Percentiles rank a stretch among this genome's conserved stretches.
These are phyloP conservation scores for Jatropha curcas DNA, from an alignment of 345 rosid species.

Conservation along the genomic window DNA sequence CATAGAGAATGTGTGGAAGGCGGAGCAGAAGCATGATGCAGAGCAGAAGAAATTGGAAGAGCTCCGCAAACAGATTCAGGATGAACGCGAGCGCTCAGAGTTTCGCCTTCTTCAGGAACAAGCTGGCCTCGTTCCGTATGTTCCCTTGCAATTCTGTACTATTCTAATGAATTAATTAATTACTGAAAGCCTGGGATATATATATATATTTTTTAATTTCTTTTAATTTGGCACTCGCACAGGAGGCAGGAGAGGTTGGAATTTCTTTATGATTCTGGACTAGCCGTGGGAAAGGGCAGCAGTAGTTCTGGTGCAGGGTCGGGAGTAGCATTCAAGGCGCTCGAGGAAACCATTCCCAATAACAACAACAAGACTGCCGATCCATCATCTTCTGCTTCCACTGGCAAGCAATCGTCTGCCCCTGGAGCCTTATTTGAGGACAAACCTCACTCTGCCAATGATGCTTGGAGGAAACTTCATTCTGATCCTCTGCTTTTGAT, in stretches of 20 bases:
- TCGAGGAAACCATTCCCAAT: constrained; percentile 37
- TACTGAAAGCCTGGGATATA: constrained; percentile 5
- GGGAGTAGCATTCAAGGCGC: constrained; percentile 70
- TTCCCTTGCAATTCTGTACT: not conserved
- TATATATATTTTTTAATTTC: not conserved
- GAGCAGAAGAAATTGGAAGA: constrained; percentile 96
- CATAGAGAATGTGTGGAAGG: constrained; percentile 98
- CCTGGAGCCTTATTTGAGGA: constrained; percentile 94
- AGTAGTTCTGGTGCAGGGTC: constrained; percentile 38
- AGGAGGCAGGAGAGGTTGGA: constrained; percentile 98
- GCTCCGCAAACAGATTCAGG: constrained; percentile 88
- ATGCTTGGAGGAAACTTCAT: constrained; percentile 92
- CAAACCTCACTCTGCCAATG: constrained; percentile 75
- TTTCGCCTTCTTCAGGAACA: constrained; percentile 91
- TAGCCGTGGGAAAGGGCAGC: constrained; percentile 72
- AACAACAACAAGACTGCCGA: not conserved
- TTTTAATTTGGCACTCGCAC: constrained; percentile 12
- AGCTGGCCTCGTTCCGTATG: constrained; percentile 90
- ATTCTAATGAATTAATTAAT: not conserved
- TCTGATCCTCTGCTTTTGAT: constrained; percentile 90
- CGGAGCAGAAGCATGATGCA: constrained; percentile 96
- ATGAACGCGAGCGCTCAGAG: constrained; percentile 87
- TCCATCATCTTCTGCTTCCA: constrained; percentile 8
- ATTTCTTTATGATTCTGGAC: constrained; percentile 87
- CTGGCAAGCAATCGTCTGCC: constrained; percentile 43